phyloP scores from a whole-genome alignment of 768 basidiomycete genomes.

The Mycena crocata region DNA sequence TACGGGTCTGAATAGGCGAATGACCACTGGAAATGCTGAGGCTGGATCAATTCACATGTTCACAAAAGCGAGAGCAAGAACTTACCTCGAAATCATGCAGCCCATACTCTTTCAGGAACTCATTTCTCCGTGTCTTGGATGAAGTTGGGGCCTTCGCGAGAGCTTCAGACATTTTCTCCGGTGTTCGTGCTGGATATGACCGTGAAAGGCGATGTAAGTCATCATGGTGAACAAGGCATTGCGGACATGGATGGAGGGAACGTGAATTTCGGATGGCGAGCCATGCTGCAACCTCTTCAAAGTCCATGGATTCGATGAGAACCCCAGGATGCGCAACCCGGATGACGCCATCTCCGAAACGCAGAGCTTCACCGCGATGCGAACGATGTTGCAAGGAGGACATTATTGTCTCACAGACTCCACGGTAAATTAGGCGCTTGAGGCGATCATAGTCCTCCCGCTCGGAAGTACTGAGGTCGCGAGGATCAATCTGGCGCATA shows the following conservation, averaged over 20 bases:
- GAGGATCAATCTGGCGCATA: constrained; percentile 4
- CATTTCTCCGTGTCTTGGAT: background rate
- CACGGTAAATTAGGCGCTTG: constrained; percentile 13
- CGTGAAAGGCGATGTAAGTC: background rate
- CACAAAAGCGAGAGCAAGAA: background rate
- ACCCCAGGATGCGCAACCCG: constrained; percentile 20
- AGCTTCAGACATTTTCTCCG: background rate
- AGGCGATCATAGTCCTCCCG: constrained; percentile 12
- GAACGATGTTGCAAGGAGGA: constrained; percentile 11
- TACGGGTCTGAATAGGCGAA: constrained; percentile 19
- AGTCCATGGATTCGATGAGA: constrained; percentile 28
- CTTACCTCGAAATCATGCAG: constrained; percentile 17
- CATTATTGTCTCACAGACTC: background rate
- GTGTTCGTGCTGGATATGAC: constrained; percentile 24
- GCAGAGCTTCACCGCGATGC: constrained; percentile 1
- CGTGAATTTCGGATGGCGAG: constrained; percentile 6
- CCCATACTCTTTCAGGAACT: background rate
- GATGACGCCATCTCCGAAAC: constrained; percentile 10
- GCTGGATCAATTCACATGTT: background rate
- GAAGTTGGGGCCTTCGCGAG: background rate
- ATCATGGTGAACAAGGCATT: too few relatives aligned
- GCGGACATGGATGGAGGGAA: constrained; percentile 21
- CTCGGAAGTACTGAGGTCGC: background rate
- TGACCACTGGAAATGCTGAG: constrained; percentile 21
- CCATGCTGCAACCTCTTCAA: constrained; percentile 23